Base-by-base conservation (phyloP, 202 grass and related monocot species). In the Alloteropsis angusta region DNA sequence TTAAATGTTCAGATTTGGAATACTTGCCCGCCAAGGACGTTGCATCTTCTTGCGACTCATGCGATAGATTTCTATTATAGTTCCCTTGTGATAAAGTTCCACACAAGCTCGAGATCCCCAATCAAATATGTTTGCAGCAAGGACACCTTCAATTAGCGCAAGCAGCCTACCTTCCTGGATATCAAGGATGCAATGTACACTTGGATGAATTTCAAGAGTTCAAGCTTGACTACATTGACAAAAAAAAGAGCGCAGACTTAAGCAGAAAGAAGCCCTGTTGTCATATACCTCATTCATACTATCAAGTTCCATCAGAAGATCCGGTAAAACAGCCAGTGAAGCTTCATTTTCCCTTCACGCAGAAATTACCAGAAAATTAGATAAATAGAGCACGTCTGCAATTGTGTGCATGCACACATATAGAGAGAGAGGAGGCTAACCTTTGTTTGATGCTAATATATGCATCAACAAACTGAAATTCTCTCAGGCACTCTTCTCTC, bases 21-120 rank as follows among this genome's bases (percentile, higher is more conserved):
- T 70, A 88, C 70, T 87, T 95, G 67, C 96, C 89, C 87, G 83
- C 96, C 96, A 98, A 55, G 96, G 96, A 60, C 96, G 96, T 77
- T 83, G 85, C 96, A 98, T 98, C 87, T 98, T 98, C 72, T 98
- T 98, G 82, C 96, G 96, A 77, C 96, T 98, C 96, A 98, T 98
- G 75, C 92, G 83, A 79, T 98, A 98, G 81, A 98, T 98, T 80
- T 98, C 96, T 68, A 95, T 95, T 81, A 98, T 98, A 66, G 96
- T 98, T 84, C 96, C 96, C 78, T 98, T 88, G 78, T 98, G 92
- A 73, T 98, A 98, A 84, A 98, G 96, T 25, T 98, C 96, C 42
- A 98, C 96, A 87, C 96, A 98, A 75, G 92, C 96, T 87, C 90
- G 83, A 81, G 96, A 98, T 48, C 92, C 96, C 96, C 96, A 98